Conservation (phyloP, 2,329 filamentous ascomycete species). For the Onygena corvina region DNA sequence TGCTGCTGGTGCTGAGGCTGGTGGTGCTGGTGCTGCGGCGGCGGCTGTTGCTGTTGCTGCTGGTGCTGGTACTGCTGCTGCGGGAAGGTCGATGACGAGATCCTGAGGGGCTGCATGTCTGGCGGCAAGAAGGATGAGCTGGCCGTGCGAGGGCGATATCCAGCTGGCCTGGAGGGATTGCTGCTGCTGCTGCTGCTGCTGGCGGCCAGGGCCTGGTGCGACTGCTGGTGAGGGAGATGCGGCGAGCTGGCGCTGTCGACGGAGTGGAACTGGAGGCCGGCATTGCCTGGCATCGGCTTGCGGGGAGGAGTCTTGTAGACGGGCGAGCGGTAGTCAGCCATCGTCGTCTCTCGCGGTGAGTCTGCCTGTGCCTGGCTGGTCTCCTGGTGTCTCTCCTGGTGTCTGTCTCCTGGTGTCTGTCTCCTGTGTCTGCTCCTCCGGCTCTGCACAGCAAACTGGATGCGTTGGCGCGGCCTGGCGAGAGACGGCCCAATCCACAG, state of each 20-base stretch:
- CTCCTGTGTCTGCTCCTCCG: background rate
- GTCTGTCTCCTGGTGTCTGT: background rate
- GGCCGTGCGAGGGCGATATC: slow-evolving; percentile 12
- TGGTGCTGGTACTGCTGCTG: slow-evolving; percentile 8
- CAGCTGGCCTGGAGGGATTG: background rate
- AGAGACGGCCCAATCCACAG: too few species aligned
- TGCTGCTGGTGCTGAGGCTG: slow-evolving; percentile 2
- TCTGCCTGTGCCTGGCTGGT: background rate
- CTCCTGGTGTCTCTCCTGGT: background rate
- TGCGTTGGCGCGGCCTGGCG: too few species aligned
- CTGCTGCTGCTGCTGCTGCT: background rate
- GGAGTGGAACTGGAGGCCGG: slow-evolving; percentile 16
- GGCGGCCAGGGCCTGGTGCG: too few species aligned
- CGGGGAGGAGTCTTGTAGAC: slow-evolving; percentile 15
- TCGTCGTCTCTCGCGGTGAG: slow-evolving; percentile 1
- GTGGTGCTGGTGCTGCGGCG: slow-evolving; percentile 7
- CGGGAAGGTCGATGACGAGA: slow-evolving; percentile 10
- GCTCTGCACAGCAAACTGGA: too few species aligned
- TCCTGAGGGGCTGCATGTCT: slow-evolving; percentile 12
- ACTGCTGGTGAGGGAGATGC: background rate
- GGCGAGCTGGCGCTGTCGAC: slow-evolving; percentile 8
- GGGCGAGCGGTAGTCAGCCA: slow-evolving; percentile 17
- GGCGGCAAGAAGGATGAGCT: slow-evolving; percentile 13
- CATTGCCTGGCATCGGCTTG: slow-evolving; percentile 15
- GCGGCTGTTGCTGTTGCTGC: slow-evolving; percentile 1